phyloP scores from a whole-genome alignment of 140 eudicot genomes.

The Oenanthe javanica region DNA sequence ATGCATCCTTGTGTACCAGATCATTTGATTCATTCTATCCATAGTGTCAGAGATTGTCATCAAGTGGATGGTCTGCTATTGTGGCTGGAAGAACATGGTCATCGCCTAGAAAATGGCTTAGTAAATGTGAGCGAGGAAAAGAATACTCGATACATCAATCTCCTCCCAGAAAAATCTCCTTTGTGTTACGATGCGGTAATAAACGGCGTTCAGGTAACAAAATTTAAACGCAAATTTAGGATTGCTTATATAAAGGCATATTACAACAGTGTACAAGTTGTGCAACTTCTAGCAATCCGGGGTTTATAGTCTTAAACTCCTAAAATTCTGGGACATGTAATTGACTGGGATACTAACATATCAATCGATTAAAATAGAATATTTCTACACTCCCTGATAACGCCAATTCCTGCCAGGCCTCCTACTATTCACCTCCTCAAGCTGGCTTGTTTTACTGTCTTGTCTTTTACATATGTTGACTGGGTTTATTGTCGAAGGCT shows the following conservation, averaged over 20 bases:
- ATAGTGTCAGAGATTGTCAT: slow-evolving; percentile 24
- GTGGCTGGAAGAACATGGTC: slow-evolving; percentile 89
- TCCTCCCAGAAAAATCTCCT: slow-evolving; percentile 65
- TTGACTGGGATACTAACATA: neutral
- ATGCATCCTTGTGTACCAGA: slow-evolving; percentile 83
- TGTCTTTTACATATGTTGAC: no score
- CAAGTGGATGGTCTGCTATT: slow-evolving; percentile 65
- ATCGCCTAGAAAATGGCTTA: slow-evolving; percentile 58
- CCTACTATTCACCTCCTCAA: no score
- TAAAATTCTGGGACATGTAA: neutral
- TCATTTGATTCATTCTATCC: slow-evolving; percentile 32
- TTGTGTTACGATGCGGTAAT: slow-evolving; percentile 55
- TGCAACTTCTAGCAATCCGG: neutral
- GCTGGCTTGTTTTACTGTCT: no score
- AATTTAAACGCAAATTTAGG: neutral
- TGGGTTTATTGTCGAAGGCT: no score
- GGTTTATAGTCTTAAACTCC: neutral
- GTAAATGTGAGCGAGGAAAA: slow-evolving; percentile 48
- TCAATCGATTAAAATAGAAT: no score
- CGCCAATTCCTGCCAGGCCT: no score
- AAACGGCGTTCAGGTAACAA: slow-evolving; percentile 71
- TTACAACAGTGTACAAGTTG: neutral
- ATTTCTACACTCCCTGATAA: no score
- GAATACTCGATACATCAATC: slow-evolving; percentile 41
- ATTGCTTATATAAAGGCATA: neutral